Evolutionary conservation across 805 yeast genomes (phyloP).

Genomic region (Metschnikowia lunata): DNA sequence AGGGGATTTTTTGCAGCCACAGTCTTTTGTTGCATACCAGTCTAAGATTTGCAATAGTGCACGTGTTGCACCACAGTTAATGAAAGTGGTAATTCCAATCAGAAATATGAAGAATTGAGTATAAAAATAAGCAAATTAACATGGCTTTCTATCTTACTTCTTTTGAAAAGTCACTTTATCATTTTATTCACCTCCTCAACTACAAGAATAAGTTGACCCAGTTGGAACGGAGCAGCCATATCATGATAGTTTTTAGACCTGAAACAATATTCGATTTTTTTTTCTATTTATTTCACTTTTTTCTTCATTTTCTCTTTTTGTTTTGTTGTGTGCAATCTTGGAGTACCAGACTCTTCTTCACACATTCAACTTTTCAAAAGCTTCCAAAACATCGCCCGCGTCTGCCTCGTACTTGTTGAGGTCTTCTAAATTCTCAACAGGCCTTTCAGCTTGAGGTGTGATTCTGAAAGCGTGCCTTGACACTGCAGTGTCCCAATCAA

Average conservation of each 20-base stretch:
- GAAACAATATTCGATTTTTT: too few relatives aligned
- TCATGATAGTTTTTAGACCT: too few relatives aligned
- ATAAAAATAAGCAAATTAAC: too few relatives aligned
- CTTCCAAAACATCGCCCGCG: constrained; percentile 15
- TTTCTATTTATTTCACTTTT: too few relatives aligned
- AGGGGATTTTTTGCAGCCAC: constrained; percentile 6
- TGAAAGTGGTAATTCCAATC: neutral
- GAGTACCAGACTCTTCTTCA: constrained; percentile 4
- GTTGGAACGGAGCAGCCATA: too few relatives aligned
- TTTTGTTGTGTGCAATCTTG: neutral
- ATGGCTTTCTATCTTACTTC: too few relatives aligned
- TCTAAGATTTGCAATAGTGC: constrained; percentile 8
- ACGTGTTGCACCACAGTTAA: constrained; percentile 9
- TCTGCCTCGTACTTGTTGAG: constrained; percentile 25
- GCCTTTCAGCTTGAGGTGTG: constrained; percentile 71
- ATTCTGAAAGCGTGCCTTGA: constrained; percentile 72
- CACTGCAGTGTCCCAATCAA: constrained; percentile 61
- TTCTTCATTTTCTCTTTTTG: too few relatives aligned
- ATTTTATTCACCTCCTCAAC: too few relatives aligned
- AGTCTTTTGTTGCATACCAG: neutral
- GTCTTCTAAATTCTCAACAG: constrained; percentile 42
- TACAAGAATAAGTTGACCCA: too few relatives aligned
- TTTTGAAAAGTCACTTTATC: too few relatives aligned
- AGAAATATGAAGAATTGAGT: too few relatives aligned
- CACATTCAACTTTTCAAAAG: constrained; percentile 8